Evolutionary conservation across 306 rosid species (phyloP).

Genomic region (Canavalia ensiformis): DNA sequence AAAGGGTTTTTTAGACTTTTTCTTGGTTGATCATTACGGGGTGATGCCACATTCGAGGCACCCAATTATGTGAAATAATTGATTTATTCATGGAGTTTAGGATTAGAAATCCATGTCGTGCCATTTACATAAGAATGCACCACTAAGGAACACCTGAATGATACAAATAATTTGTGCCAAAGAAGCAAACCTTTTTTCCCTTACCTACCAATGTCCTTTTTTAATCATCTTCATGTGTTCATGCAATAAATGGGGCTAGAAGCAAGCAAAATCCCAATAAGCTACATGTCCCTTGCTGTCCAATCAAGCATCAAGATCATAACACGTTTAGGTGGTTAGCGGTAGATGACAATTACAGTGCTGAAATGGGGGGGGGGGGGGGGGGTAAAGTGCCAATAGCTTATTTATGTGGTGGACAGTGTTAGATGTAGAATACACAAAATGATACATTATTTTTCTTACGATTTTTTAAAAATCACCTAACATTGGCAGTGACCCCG

Average conservation of each 20-base stretch:
- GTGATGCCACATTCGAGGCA: conserved; percentile 42
- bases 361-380: conserved; percentile 42
- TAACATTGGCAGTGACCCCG: conserved; percentile 33
- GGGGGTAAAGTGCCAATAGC: conserved; percentile 6
- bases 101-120: conserved; percentile 40
- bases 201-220: conserved; percentile 45
- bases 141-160: conserved; percentile 49
- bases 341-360: conserved; percentile 42
- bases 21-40: conserved; percentile 10
- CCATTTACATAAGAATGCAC: conserved; percentile 55
- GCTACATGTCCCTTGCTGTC: conserved; percentile 50
- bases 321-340: conserved; percentile 44
- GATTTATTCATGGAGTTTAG: background rate
- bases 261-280: conserved; percentile 41
- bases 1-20: background rate
- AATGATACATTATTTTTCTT: conserved; percentile 7
- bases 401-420: conserved; percentile 45
- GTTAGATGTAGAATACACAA: conserved; percentile 39
- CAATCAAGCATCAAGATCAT: conserved; percentile 63
- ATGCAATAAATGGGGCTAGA: conserved; percentile 42
- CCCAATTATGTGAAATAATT: conserved; percentile 41
- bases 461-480: conserved; percentile 5
- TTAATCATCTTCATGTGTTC: conserved; percentile 42
- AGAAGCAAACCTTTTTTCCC: conserved; percentile 1
- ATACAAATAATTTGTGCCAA: conserved; percentile 59